Percentiles rank a stretch among this genome's conserved stretches.
Evolutionary conservation across 352 stramenopile species (phyloP).

Genomic region (Globisporangium spiculum): DNA sequence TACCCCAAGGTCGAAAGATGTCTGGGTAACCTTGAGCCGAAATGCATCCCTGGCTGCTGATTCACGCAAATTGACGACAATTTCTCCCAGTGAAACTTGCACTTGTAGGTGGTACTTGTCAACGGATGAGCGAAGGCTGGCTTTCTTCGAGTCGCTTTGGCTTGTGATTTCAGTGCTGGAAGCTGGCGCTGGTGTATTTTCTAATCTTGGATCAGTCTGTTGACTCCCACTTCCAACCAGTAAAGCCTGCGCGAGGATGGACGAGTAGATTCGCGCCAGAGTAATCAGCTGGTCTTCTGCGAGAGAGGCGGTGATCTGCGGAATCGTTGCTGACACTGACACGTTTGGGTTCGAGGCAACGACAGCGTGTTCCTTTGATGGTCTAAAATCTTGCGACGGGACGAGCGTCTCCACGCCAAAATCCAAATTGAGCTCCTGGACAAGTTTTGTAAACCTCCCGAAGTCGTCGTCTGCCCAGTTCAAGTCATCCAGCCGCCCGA

Average conservation of each 20-base stretch:
- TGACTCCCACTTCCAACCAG: constrained; percentile 3
- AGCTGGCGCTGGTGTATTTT: not conserved
- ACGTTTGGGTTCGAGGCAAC: constrained; percentile 7
- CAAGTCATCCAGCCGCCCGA: constrained; percentile 41
- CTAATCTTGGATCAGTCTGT: not conserved
- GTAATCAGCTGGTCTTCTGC: constrained; percentile 19
- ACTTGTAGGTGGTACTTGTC: constrained; percentile 55
- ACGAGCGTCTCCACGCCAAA: constrained; percentile 50
- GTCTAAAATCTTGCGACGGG: constrained; percentile 2
- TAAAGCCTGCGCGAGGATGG: constrained; percentile 14
- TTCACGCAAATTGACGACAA: constrained; percentile 57
- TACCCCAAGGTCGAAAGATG: constrained; percentile 39
- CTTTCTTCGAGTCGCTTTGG: not conserved
- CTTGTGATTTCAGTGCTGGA: not conserved
- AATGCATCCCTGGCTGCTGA: constrained; percentile 48
- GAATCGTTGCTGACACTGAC: constrained; percentile 18
- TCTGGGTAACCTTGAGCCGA: constrained; percentile 38
- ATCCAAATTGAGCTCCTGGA: constrained; percentile 60
- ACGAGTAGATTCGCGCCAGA: constrained; percentile 22
- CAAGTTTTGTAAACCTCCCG: constrained; percentile 37
- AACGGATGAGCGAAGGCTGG: not conserved
- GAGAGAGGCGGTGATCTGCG: constrained; percentile 19
- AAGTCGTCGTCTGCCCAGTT: constrained; percentile 41
- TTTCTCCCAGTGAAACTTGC: constrained; percentile 44
- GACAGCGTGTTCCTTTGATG: constrained; percentile 8